These are phyloP conservation scores for Glaciozyma antarctica DNA, from an alignment of 768 basidiomycete species.

Conservation along the genomic window DNA sequence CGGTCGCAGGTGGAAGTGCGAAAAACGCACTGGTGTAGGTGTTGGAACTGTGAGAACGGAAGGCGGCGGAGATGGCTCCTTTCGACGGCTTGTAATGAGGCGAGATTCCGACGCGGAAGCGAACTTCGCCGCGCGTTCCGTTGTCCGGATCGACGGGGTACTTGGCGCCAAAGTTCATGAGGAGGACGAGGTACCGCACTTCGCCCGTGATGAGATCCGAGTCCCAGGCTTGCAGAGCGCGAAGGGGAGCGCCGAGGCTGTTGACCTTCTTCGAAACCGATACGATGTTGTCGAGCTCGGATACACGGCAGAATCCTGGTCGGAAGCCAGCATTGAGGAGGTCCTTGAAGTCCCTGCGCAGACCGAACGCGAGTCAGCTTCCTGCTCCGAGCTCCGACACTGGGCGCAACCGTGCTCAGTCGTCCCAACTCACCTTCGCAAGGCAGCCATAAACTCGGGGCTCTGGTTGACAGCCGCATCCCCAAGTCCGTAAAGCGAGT, in stretches of 20 bases:
- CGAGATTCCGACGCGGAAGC: conserved; percentile 57
- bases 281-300: conserved; percentile 45
- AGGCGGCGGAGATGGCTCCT: conserved; percentile 42
- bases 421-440: conserved; percentile 33
- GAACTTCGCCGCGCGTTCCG: conserved; percentile 44
- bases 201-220: conserved; percentile 51
- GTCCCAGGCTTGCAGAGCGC: conserved; percentile 67
- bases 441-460: neutral
- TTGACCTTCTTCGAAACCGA: conserved; percentile 38
- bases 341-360: conserved; percentile 52
- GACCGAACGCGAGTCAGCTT: neutral
- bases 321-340: conserved; percentile 51
- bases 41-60: conserved; percentile 48
- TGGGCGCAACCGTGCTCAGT: too few relatives aligned
- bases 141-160: conserved; percentile 49
- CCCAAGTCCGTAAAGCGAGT: conserved; percentile 36
- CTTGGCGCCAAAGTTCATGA: conserved; percentile 51
- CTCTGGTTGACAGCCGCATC: neutral
- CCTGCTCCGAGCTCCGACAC: too few relatives aligned
- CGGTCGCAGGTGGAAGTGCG: conserved; percentile 35
- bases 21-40: conserved; percentile 43
- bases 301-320: conserved; percentile 52
- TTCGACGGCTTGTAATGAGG: conserved; percentile 53
- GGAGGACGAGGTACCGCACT: conserved; percentile 52
- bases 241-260: conserved; percentile 52